Base-by-base conservation (phyloP, 2,329 filamentous ascomycete species). In the Epichloe bromicola region DNA sequence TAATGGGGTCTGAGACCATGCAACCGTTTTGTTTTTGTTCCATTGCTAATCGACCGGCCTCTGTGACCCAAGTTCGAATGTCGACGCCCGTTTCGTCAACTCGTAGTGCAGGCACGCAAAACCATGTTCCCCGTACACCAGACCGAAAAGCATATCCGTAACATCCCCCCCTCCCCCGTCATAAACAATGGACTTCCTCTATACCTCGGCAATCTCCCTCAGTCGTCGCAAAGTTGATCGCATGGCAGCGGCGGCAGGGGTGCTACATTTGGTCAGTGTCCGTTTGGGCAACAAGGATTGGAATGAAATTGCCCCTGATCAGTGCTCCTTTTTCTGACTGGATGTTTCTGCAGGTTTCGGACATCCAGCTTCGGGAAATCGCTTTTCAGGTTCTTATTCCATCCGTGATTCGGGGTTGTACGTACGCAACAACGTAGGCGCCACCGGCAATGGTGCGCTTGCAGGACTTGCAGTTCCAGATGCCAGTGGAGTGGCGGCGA, bases 401-500 rank as follows among this genome's bases (percentile, higher is more conserved):
- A 6, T 37, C n/a, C 11, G 15, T 8, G 7, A 42, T 15, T 23
- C 37, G 38, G 20, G 15, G 30, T 38, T 10, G 4, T 54, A 93
- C 90, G 76, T 88, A 96, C 91, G 93, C 86, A 72, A 97, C 86
- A 66, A 83, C 85, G 82, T 94, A 97, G 68, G 91, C 93, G 75
- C 91, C 91, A 63, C 70, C 70, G 51, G 67, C 67, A 50, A 69
- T 63, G 67, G 83, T 88, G 86, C 96, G 96, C 73, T 87, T 83
- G 85, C 93, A 97, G 56, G 85, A 80, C 74, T 82, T 85, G 87
- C 93, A 98, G 74, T 91, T 81, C 91, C 91, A 96, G 81, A 95
- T 96, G 67, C 90, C 90, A 65, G 91, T 87, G 58, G 88, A 83
- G 70, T 88, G 79, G 69, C 91, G 85, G 80, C 89, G 89, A 70